Percentiles rank a stretch among this genome's conserved stretches.
These are phyloP conservation scores for Hypericum androsaemum DNA, from an alignment of 345 rosid genomes.

Conservation along the genomic window DNA sequence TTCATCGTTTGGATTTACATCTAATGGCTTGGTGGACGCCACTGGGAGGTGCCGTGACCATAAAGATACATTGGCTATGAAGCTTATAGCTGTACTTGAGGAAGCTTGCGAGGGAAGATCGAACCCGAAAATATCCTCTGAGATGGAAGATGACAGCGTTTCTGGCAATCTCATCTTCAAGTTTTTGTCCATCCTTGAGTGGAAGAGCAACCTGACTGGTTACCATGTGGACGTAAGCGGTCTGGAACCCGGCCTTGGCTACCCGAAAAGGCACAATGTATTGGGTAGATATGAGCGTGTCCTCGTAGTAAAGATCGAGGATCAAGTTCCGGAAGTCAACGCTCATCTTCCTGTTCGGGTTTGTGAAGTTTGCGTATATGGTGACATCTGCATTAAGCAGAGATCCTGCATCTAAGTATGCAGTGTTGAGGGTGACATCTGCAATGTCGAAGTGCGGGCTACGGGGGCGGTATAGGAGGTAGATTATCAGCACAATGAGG, in stretches of 20 bases:
- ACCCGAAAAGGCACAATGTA: slow-evolving; percentile 64
- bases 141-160: slow-evolving; percentile 45
- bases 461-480: slow-evolving; percentile 69
- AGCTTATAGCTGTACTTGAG: slow-evolving; percentile 62
- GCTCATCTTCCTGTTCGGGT: slow-evolving; percentile 63
- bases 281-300: slow-evolving; percentile 49
- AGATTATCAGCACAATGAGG: slow-evolving; percentile 51
- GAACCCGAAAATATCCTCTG: slow-evolving; percentile 57
- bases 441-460: slow-evolving; percentile 53
- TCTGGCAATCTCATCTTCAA: slow-evolving; percentile 38
- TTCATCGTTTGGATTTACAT: slow-evolving; percentile 66
- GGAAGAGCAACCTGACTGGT: slow-evolving; percentile 72
- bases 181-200: slow-evolving; percentile 27
- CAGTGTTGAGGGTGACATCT: slow-evolving; percentile 61
- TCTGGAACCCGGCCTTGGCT: slow-evolving; percentile 30
- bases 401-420: slow-evolving; percentile 58
- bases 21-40: slow-evolving; percentile 49
- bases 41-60: slow-evolving; percentile 54
- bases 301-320: slow-evolving; percentile 58
- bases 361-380: slow-evolving; percentile 72
- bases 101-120: slow-evolving; percentile 55
- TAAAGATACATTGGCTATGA: slow-evolving; percentile 44
- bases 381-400: slow-evolving; percentile 60
- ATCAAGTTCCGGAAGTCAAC: slow-evolving; percentile 59
- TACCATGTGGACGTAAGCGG: slow-evolving; percentile 44